phyloP scores from a whole-genome alignment of 441 rosid genomes.

The Hura crepitans region DNA sequence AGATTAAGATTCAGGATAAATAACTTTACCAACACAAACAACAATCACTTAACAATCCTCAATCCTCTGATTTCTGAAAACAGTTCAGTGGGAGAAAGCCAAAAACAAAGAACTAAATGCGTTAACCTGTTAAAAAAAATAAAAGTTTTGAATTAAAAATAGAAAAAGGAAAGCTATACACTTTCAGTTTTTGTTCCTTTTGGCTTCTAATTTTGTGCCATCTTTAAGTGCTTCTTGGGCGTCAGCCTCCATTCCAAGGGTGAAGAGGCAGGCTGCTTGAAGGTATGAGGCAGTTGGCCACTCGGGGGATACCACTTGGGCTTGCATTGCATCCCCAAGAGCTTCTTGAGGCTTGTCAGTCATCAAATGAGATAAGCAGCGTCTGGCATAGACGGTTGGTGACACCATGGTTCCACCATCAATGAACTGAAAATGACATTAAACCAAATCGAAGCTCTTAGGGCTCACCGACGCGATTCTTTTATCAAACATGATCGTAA shows the following conservation, averaged over 20 bases:
- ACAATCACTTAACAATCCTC: slow-evolving; percentile 21
- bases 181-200: slow-evolving; percentile 48
- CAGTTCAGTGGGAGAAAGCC: background rate
- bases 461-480: background rate
- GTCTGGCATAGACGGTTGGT: slow-evolving; percentile 85
- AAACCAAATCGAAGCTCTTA: background rate
- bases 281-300: slow-evolving; percentile 89
- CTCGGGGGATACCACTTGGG: slow-evolving; percentile 79
- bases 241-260: slow-evolving; percentile 84
- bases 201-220: slow-evolving; percentile 71
- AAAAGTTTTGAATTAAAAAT: background rate
- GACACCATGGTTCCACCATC: slow-evolving; percentile 85
- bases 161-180: slow-evolving; percentile 34
- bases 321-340: slow-evolving; percentile 92
- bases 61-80: background rate
- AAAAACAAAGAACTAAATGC: slow-evolving; percentile 25
- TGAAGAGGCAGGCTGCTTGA: slow-evolving; percentile 84
- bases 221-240: slow-evolving; percentile 86
- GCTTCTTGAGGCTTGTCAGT: slow-evolving; percentile 81
- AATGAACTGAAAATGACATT: slow-evolving; percentile 53
- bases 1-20: slow-evolving; percentile 7
- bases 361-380: slow-evolving; percentile 80
- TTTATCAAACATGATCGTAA: background rate
- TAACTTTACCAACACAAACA: slow-evolving; percentile 15
- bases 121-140: slow-evolving; percentile 18